Percentiles rank a stretch among this genome's conserved stretches.
Evolutionary conservation across 2,329 filamentous ascomycete species (phyloP).

Genomic region (Penicillium sp.): DNA sequence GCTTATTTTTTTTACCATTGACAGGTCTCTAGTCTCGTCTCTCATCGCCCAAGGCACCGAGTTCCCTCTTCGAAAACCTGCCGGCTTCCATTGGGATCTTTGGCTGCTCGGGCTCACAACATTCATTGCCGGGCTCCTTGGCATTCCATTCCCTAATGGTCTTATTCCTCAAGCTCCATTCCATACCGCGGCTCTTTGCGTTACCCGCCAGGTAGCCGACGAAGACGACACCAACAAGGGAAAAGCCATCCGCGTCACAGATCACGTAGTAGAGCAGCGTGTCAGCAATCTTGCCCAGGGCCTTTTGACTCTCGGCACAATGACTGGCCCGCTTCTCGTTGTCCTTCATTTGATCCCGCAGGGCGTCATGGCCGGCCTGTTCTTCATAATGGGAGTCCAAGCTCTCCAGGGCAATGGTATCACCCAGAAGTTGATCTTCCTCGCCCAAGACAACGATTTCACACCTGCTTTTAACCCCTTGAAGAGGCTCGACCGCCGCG

Average conservation of each 20-base stretch:
- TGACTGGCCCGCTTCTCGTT: slow-evolving; percentile 72
- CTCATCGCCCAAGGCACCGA: slow-evolving; percentile 82
- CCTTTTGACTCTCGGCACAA: slow-evolving; percentile 75
- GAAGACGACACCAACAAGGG: slow-evolving; percentile 63
- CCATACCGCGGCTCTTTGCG: slow-evolving; percentile 76
- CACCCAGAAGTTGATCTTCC: slow-evolving; percentile 71
- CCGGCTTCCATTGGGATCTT: slow-evolving; percentile 83
- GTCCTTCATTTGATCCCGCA: slow-evolving; percentile 78
- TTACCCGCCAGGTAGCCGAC: slow-evolving; percentile 60
- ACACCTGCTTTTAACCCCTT: slow-evolving; percentile 63
- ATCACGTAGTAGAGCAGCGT: slow-evolving; percentile 67
- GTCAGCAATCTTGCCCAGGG: slow-evolving; percentile 78
- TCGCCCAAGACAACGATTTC: slow-evolving; percentile 65
- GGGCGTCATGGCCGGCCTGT: slow-evolving; percentile 76
- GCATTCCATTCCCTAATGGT: slow-evolving; percentile 79
- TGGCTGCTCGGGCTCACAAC: slow-evolving; percentile 80
- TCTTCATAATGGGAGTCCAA: slow-evolving; percentile 83
- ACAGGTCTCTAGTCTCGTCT: slow-evolving; percentile 66
- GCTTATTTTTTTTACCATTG: not conserved
- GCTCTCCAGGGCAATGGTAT: slow-evolving; percentile 77
- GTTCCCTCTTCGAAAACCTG: slow-evolving; percentile 77
- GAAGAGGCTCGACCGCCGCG: slow-evolving; percentile 60
- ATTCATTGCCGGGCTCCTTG: slow-evolving; percentile 72
- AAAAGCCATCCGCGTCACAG: slow-evolving; percentile 63
- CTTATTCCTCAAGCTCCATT: slow-evolving; percentile 83